These are phyloP conservation scores for Pyricularia pennisetigena DNA, from an alignment of 2,329 filamentous ascomycete genomes.

Conservation along the genomic window DNA sequence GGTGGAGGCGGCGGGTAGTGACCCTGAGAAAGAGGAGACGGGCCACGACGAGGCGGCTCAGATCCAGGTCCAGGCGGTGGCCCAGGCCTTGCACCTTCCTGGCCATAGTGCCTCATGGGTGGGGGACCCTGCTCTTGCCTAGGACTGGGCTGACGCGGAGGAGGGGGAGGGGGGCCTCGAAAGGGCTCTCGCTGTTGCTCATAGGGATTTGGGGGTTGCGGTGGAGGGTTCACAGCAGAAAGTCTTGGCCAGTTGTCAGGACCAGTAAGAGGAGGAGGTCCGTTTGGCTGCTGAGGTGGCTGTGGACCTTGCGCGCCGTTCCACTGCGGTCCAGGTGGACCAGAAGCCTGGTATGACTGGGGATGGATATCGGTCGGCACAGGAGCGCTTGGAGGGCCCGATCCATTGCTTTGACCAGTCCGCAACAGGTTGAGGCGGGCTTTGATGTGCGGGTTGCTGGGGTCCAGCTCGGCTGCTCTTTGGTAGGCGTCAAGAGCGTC, in stretches of 20 bases:
- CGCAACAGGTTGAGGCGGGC: conserved; percentile 83
- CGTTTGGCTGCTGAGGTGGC: conserved; percentile 27
- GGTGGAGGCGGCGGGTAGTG: conserved; percentile 47
- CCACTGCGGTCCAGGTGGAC: conserved; percentile 83
- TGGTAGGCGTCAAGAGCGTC: conserved; percentile 95
- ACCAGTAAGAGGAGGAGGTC: conserved; percentile 49
- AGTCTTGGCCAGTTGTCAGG: conserved; percentile 53
- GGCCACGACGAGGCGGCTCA: conserved; percentile 37
- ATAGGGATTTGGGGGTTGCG: conserved; percentile 71
- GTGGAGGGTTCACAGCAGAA: conserved; percentile 68
- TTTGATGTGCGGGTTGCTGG: conserved; percentile 90
- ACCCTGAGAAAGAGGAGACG: conserved; percentile 39
- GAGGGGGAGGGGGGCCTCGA: conserved; percentile 56
- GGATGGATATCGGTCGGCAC: conserved; percentile 93
- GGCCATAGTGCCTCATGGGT: conserved; percentile 50
- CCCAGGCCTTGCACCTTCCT: conserved; percentile 48
- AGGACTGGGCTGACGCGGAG: conserved; percentile 66
- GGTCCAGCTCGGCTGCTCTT: conserved; percentile 88
- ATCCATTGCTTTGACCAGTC: conserved; percentile 64
- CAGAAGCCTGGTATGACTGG: conserved; percentile 84
- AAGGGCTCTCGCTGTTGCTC: conserved; percentile 66
- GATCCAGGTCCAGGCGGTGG: conserved; percentile 20
- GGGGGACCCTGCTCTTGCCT: conserved; percentile 53
- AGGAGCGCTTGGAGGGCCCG: conserved; percentile 55
- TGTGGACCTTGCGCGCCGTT: conserved; percentile 60